Conservation (phyloP, 768 basidiomycete genomes). For the Rhodotorula toruloides region DNA sequence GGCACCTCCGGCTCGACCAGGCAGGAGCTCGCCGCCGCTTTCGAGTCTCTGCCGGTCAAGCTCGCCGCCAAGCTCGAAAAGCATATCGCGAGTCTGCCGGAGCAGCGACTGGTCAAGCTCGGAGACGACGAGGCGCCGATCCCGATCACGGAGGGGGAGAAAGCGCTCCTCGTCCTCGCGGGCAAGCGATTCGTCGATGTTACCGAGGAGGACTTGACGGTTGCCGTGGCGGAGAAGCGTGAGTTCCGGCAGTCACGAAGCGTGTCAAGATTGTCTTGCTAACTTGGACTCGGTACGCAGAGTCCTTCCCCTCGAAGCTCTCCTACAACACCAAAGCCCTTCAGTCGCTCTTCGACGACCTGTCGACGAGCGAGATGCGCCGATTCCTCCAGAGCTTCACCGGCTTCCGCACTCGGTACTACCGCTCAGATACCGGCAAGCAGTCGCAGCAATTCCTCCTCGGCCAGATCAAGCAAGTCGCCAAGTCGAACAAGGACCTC, state of each 20-base stretch:
- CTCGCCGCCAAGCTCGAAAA: conserved; percentile 17
- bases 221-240: conserved; percentile 9
- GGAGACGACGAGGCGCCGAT: conserved; percentile 5
- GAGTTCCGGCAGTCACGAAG: too few relatives aligned
- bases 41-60: conserved; percentile 1
- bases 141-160: conserved; percentile 40
- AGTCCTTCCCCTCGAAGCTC: conserved; percentile 25
- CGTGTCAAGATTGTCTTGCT: too few relatives aligned
- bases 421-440: conserved; percentile 49
- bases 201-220: conserved; percentile 28
- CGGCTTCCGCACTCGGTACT: conserved; percentile 48
- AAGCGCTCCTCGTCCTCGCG: conserved; percentile 34
- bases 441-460: conserved; percentile 49
- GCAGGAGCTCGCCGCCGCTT: not conserved
- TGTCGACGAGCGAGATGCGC: conserved; percentile 27
- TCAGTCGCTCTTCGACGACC: conserved; percentile 22
- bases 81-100: conserved; percentile 35
- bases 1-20: not conserved
- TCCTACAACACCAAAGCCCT: conserved; percentile 27
- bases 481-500: conserved; percentile 25
- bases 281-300: too few relatives aligned
- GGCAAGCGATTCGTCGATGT: conserved; percentile 39
- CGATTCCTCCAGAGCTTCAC: conserved; percentile 37
- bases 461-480: conserved; percentile 44
- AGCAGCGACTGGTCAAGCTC: conserved; percentile 29